Evolutionary conservation across 192 early-diverging fungal genomes (phyloP), one percentile per base, ranked within the genome.

Genomic region (Chytriomyces hyalinus): DNA sequence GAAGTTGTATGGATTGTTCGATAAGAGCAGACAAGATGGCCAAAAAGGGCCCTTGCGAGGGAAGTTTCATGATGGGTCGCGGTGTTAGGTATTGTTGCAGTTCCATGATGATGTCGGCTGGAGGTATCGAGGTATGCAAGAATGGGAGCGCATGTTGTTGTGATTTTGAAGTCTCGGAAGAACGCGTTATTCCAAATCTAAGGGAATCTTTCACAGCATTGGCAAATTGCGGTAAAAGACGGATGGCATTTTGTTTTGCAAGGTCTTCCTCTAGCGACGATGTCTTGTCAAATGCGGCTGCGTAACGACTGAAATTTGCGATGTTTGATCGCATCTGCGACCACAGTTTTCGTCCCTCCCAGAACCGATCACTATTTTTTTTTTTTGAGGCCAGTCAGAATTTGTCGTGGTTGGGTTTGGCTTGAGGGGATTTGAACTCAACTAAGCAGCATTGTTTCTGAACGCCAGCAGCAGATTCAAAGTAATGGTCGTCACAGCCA

Each of bases 331-430:
- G 84, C 73, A 97, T 79, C 13, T 88, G 85, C 49, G 88, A 88
- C 94, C 94, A 98, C 28, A 92, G 75, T 76, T 92, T 87, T 59
- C 95, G 87, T 17, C 93, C 96, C 83, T 96, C 96, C 91, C 91
- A 95, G 84, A 88, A 87, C 36, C 36, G 36, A 36, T 36, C 36
- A 4, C 36, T 36, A 4, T 36, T 36, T 36, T 36, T 36, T 36
- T 36, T 36, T 36, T 36, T 36, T 36, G 36, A 36, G 4, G 36
- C 36, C 2, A 36, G 20, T 57, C 20, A 13, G 53, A 57, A n/a
- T 6, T 1, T 45, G 65, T 57, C 15, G 20, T 13, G 53, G 0
- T 17, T 57, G n/a, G 20, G 20, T 17, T 57, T 13, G 20, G 20
- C 15, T 20, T 20, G 20, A 57, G 53, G 15, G 13, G 53, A 13